Evolutionary conservation across 345 rosid genomes (phyloP), one percentile per base, ranked within the genome.

Genomic region (Eucalyptus rudis): DNA sequence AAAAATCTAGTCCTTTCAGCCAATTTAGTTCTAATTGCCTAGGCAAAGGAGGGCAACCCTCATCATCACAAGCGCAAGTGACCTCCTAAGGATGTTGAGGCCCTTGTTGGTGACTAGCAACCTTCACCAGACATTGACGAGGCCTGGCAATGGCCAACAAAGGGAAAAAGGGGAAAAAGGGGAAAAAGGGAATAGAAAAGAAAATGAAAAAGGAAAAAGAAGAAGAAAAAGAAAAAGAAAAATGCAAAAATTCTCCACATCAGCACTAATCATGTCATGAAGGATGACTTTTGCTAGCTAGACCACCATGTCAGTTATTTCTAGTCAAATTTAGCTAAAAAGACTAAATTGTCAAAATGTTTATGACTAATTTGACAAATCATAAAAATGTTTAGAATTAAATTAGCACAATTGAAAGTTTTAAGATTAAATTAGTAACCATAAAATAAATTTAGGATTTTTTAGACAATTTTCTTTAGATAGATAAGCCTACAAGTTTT

Each of bases 181-280:
- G 71, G 9, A 14, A n/a, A 64, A 62, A 6, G 15, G 8, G 76
- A n/a, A 64, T 11, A 64, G 0, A 64, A n/a, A 29, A n/a, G 17
- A n/a, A 7, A 13, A 64, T 3, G 17, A 13, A 20, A 56, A 8
- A 27, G 22, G 4, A 3, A 52, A 9, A 51, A 51, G 0, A 15
- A 19, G 0, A 58, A 25, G 0, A 24, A 25, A 1, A 52, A 17
- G 4, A 59, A 25, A 11, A 8, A 22, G 19, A 22, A 22, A 22
- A 54, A 22, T 54, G 27, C 59, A 0, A 5, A 58, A 25, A 25
- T 58, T 58, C 3, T 58, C 1, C 15, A 58, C n/a, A 12, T 25
- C 3, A 5, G 1, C 7, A 12, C 3, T 0, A 1, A 12, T 59
- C n/a, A 2, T 59, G 2, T 12, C 64, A 25, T 0, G 7, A 24